Percentiles rank a stretch among this genome's conserved stretches.
phyloP scores from a whole-genome alignment of 768 basidiomycete species.

The Infundibulicybe gibba region DNA sequence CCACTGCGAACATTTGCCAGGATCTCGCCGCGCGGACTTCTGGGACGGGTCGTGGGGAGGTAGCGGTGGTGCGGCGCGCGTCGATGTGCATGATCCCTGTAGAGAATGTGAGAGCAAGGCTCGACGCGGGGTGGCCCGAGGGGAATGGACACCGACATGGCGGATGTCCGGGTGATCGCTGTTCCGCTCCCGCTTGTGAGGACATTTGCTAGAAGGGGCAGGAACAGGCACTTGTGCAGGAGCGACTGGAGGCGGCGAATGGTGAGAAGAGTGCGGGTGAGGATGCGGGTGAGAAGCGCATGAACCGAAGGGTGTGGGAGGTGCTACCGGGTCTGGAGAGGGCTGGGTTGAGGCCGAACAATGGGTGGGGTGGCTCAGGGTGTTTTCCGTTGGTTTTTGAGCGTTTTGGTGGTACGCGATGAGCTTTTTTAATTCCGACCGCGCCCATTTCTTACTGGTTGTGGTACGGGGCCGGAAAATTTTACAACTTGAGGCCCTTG shows the following conservation, averaged over 20 bases:
- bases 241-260: neutral
- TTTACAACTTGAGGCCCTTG: constrained; percentile 21
- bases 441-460: constrained; percentile 17
- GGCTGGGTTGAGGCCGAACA: neutral
- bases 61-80: constrained; percentile 41
- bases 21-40: constrained; percentile 27
- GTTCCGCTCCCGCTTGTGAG: neutral
- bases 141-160: neutral
- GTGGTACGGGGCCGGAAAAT: constrained; percentile 37
- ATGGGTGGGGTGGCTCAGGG: neutral
- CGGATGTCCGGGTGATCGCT: neutral
- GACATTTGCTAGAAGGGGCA: neutral
- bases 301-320: neutral
- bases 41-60: constrained; percentile 1
- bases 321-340: neutral
- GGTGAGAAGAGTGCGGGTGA: no score
- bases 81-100: constrained; percentile 27
- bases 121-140: neutral
- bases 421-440: neutral
- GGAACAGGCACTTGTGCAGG: neutral
- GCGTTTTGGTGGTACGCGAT: constrained; percentile 7
- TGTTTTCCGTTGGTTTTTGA: neutral
- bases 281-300: no score
- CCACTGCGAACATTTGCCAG: constrained; percentile 32
- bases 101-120: neutral